These are phyloP conservation scores for Funneliformis mosseae DNA, from an alignment of 192 early-diverging fungal species.

Conservation along the genomic window DNA sequence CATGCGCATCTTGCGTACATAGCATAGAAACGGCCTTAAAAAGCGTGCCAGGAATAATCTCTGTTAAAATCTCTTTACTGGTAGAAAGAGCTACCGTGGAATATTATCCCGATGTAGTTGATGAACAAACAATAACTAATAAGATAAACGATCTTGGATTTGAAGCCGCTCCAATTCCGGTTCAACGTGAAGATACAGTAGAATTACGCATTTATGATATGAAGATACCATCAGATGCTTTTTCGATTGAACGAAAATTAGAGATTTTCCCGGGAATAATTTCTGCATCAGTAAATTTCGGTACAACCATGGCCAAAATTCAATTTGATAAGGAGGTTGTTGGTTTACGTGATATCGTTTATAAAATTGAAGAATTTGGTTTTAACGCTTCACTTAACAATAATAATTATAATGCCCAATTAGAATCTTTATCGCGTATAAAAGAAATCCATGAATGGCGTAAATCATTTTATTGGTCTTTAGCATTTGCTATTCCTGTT, in stretches of 20 bases:
- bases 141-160: constrained; percentile 76
- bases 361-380: constrained; percentile 78
- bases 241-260: constrained; percentile 75
- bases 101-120: constrained; percentile 56
- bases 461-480: constrained; percentile 61
- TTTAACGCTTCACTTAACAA: constrained; percentile 76
- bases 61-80: constrained; percentile 80
- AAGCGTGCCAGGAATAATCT: constrained; percentile 60
- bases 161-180: constrained; percentile 61
- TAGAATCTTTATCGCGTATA: constrained; percentile 84
- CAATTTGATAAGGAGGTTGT: constrained; percentile 64
- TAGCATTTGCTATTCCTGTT: constrained; percentile 81
- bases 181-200: constrained; percentile 50
- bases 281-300: constrained; percentile 72
- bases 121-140: constrained; percentile 55
- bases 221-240: constrained; percentile 84
- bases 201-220: constrained; percentile 89
- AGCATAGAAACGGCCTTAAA: constrained; percentile 76
- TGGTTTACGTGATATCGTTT: constrained; percentile 79
- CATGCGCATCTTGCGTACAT: constrained; percentile 91
- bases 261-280: constrained; percentile 58
- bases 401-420: constrained; percentile 65
- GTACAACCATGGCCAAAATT: constrained; percentile 73
- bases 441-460: constrained; percentile 85
- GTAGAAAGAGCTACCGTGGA: constrained; percentile 78